Conservation (phyloP, 73 alveolate genomes). For the Tetrahymena thermophila region DNA sequence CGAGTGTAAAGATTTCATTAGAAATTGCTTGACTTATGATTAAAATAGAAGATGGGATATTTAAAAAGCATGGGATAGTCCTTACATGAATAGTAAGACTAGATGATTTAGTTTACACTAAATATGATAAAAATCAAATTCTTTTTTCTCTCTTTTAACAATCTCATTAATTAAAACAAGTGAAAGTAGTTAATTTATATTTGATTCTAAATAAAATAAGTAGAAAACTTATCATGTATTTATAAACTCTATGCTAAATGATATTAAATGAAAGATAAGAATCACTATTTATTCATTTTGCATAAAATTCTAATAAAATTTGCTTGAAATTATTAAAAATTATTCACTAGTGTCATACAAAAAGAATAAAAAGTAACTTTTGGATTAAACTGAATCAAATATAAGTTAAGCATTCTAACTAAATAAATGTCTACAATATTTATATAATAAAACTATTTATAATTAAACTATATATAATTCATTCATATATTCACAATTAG, state of each 20-base stretch:
- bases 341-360: too few species aligned
- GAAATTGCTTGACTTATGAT: conserved; percentile 80
- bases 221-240: background rate
- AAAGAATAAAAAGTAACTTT: too few species aligned
- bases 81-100: conserved; percentile 23
- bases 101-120: background rate
- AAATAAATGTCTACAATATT: too few species aligned
- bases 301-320: too few species aligned
- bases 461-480: too few species aligned
- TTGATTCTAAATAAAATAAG: background rate
- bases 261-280: too few species aligned
- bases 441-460: background rate
- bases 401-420: background rate
- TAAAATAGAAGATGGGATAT: conserved; percentile 50
- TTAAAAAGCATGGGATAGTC: conserved; percentile 43
- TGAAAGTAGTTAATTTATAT: background rate
- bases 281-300: too few species aligned
- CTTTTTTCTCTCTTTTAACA: background rate
- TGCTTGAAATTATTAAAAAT: too few species aligned
- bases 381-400: too few species aligned
- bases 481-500: background rate
- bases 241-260: too few species aligned
- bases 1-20: conserved; percentile 92
- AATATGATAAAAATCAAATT: background rate
- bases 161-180: background rate